Conservation (phyloP, 768 basidiomycete species). For the Leccinum obscurum region DNA sequence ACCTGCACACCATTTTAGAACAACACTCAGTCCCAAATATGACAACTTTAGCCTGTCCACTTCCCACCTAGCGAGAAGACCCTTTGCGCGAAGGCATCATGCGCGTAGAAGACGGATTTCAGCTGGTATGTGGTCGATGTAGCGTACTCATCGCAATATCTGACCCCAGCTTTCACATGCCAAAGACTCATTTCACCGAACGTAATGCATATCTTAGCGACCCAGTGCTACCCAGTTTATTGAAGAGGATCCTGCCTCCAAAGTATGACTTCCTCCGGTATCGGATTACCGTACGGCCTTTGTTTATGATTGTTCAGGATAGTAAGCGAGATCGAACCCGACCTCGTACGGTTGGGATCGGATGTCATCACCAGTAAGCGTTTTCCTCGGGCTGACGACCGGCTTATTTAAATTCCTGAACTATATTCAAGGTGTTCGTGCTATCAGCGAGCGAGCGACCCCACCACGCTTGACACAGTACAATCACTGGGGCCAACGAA, state of each 20-base stretch:
- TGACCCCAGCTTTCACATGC: background rate
- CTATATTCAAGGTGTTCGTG: conserved; percentile 48
- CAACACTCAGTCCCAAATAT: background rate
- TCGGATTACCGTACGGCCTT: background rate
- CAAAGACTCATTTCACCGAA: conserved; percentile 52
- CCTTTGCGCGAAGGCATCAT: conserved; percentile 33
- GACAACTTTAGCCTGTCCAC: background rate
- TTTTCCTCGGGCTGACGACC: background rate
- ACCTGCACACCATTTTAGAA: background rate
- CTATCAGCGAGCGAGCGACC: conserved; percentile 41
- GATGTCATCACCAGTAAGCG: conserved; percentile 55
- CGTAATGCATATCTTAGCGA: conserved; percentile 64
- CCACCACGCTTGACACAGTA: conserved; percentile 66
- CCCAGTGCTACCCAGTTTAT: conserved; percentile 57
- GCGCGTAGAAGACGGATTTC: conserved; percentile 69
- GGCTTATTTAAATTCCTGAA: background rate
- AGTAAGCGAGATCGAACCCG: conserved; percentile 51
- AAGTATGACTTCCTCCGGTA: conserved; percentile 31
- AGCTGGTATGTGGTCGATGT: conserved; percentile 42
- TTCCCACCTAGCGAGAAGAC: conserved; percentile 1
- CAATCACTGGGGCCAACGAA: conserved; percentile 67
- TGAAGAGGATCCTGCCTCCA: conserved; percentile 56
- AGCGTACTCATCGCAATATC: background rate
- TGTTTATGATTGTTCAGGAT: conserved; percentile 33
- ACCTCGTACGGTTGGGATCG: conserved; percentile 58